These are phyloP conservation scores for Botrytis elliptica DNA, from an alignment of 2,329 filamentous ascomycete genomes.

Conservation along the genomic window DNA sequence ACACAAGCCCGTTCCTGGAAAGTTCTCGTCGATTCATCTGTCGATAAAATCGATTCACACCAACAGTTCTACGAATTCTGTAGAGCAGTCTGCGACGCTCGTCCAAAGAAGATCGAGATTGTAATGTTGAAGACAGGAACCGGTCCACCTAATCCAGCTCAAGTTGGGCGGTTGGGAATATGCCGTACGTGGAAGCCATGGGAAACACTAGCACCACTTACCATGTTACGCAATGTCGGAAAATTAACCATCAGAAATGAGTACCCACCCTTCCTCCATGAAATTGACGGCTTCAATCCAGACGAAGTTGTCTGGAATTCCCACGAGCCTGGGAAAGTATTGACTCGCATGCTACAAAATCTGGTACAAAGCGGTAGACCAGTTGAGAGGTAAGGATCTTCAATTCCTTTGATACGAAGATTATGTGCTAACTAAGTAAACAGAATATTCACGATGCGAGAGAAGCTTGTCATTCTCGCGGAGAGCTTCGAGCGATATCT, in stretches of 20 bases:
- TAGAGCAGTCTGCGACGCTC: background rate
- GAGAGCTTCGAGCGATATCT: conserved; percentile 1
- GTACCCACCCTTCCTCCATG: background rate
- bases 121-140: background rate
- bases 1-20: background rate
- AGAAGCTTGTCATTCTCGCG: background rate
- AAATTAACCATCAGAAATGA: background rate
- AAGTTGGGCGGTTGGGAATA: background rate
- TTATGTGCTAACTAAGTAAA: background rate
- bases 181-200: background rate
- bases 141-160: background rate
- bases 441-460: background rate
- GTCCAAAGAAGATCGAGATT: background rate
- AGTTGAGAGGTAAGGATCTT: background rate
- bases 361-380: background rate
- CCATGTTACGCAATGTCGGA: conserved; percentile 7
- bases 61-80: background rate
- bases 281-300: background rate
- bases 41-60: background rate
- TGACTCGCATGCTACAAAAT: background rate
- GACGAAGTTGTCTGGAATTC: background rate
- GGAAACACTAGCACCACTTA: background rate
- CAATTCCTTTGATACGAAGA: background rate
- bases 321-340: background rate
- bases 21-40: background rate